These are phyloP conservation scores for Ulota crispa DNA, from an alignment of 225 moss, liverwort and hornwort genomes.

Conservation along the genomic window DNA sequence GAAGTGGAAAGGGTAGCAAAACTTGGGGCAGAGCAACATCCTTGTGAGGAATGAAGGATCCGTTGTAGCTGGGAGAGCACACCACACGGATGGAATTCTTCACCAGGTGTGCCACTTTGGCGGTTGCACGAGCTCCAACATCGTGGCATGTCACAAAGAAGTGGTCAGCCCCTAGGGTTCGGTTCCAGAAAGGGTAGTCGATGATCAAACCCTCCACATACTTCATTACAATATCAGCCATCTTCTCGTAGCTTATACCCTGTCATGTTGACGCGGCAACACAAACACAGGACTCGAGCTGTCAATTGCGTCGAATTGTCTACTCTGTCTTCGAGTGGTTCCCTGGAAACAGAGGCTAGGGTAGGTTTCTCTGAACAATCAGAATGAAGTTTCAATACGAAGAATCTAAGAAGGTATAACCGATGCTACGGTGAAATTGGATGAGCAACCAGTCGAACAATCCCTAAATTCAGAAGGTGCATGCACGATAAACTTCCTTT, in stretches of 20 bases:
- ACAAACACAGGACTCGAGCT: slow-evolving; percentile 3
- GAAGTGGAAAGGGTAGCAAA: slow-evolving; percentile 60
- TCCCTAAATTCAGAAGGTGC: neutral
- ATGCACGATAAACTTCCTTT: neutral
- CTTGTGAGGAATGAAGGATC: slow-evolving; percentile 80
- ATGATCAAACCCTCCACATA: slow-evolving; percentile 52
- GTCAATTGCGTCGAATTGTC: neutral
- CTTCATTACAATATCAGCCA: slow-evolving; percentile 62
- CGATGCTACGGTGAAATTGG: slow-evolving; percentile 3
- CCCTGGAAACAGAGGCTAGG: neutral
- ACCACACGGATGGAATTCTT: slow-evolving; percentile 67
- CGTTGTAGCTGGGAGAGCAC: slow-evolving; percentile 77
- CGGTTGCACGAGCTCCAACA: slow-evolving; percentile 63
- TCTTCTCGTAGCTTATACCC: slow-evolving; percentile 61
- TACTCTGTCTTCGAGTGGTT: neutral
- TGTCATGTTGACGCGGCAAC: slow-evolving; percentile 23
- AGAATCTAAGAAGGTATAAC: neutral
- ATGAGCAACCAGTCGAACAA: neutral
- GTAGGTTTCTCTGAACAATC: neutral
- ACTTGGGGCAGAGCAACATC: slow-evolving; percentile 86
- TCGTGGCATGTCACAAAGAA: slow-evolving; percentile 91
- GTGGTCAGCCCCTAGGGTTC: slow-evolving; percentile 82
- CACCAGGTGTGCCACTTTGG: slow-evolving; percentile 55
- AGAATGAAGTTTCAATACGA: neutral
- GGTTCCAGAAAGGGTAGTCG: slow-evolving; percentile 87